Conservation (phyloP, 805 yeast species). For the Wickerhamomyces sydowiorum region DNA sequence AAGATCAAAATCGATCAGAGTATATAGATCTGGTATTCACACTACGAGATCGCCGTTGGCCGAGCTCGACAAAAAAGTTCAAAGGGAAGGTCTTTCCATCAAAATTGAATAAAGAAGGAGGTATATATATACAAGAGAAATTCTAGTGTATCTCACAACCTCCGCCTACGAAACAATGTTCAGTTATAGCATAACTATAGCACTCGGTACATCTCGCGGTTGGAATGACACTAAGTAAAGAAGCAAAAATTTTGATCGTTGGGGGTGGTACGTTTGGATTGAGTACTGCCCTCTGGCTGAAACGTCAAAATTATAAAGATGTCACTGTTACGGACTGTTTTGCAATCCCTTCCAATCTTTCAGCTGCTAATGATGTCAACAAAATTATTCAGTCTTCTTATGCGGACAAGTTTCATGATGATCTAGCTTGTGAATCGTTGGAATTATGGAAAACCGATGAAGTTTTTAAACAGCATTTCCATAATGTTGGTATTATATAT, state of each 20-base stretch:
- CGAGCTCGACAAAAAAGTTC: not conserved
- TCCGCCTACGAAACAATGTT: too few species aligned
- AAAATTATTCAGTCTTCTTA: slow-evolving; percentile 29
- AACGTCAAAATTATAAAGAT: slow-evolving; percentile 26
- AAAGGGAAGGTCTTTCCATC: not conserved
- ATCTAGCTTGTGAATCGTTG: slow-evolving; percentile 29
- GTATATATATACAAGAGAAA: too few species aligned
- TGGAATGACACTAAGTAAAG: not conserved
- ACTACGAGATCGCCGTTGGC: too few species aligned
- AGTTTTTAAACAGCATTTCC: slow-evolving; percentile 24
- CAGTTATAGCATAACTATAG: too few species aligned
- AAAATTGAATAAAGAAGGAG: not conserved
- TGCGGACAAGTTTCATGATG: slow-evolving; percentile 16
- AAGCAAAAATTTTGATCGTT: slow-evolving; percentile 24
- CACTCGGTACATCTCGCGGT: too few species aligned
- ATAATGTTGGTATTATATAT: slow-evolving; percentile 28
- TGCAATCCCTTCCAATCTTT: slow-evolving; percentile 29
- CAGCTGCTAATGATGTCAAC: slow-evolving; percentile 38
- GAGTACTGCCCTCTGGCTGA: slow-evolving; percentile 33
- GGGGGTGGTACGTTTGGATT: slow-evolving; percentile 42
- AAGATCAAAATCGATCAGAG: too few species aligned
- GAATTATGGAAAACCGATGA: slow-evolving; percentile 28
- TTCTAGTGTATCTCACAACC: too few species aligned
- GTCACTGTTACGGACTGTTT: slow-evolving; percentile 27
- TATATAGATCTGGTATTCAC: too few species aligned